Base-by-base conservation (phyloP, 768 basidiomycete genomes). In the Lactifluus rugatus region DNA sequence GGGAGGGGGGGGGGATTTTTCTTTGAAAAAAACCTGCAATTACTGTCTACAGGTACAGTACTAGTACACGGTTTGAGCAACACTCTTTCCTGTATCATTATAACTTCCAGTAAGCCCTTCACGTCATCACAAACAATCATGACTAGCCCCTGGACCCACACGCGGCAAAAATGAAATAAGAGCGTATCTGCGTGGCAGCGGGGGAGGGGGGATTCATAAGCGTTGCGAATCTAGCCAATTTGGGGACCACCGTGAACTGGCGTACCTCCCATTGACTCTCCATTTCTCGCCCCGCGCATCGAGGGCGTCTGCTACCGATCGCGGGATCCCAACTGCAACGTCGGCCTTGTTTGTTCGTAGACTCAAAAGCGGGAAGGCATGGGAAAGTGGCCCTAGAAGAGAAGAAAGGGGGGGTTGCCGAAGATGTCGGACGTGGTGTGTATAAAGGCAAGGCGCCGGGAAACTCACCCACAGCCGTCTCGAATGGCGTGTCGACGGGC, bases 281-380 rank as follows among this genome's bases (percentile, higher is more conserved):
- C 92, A 94, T 58, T 81, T 82, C 66, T 81, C 79, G 6, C 75
- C 84, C 47, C 75, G 78, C 31, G 70, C 70, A 65, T 93, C 87
- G 3, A 94, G 72, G 50, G 76, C 73, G 60, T 87, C 84, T 0
- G 82, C 90, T 1, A 82, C 72, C 0, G 84, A 85, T 63, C 82
- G 75, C 1, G 78, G 72, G 2, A 99, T 76, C 0, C 92, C 95
- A 25, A 90, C 91, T 6, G 85, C 87, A 2, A 96, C 93, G 67
- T 97, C 93, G 0, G 95, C 95, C 70, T 99, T 99, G 75, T 87
- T 91, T 1, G 95, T 98, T 17, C 95, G 80, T 58, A 97, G 72
- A 66, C 89, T 91, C 25, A 97, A 72, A 8, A 96, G 68, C 0
- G 88, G 86, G 72, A 95, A 89, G 9, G 83, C 74, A 1, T 89